Evolutionary conservation across 352 stramenopile genomes (phyloP), one percentile per base, ranked within the genome.

Genomic region (Aphanomyces invadans): DNA sequence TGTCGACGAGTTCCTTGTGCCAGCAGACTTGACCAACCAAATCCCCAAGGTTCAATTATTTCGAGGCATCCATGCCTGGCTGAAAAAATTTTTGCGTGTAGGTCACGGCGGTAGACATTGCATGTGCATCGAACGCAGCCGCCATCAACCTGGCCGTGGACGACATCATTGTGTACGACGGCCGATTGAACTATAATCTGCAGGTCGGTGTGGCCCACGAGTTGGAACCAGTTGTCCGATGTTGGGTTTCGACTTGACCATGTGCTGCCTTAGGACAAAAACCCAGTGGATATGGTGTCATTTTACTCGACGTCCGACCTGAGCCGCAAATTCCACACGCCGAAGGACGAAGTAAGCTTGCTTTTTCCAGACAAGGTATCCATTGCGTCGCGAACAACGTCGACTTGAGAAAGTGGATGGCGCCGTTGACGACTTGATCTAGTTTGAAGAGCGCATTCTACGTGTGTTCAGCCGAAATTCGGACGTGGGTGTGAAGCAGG

Each of bases 381-480:
- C n/a, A 54, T 21, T 28, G 19, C 19, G n/a, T n/a, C n/a, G n/a
- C n/a, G n/a, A n/a, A n/a, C 46, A 54, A 12, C 39, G 17, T 48
- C 21, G 10, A 46, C 4, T 17, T 39, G 4, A 10, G 33, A 28
- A n/a, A 44, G 4, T 21, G 0, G 2, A 56, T 21, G 32, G 5
- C 39, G 64, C 10, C 9, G 3, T 3, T 31, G 21, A n/a, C 17
- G 39, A 11, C 7, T 19, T 4, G 48, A 26, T 10, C 7, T 39
- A 92, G 81, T 93, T 90, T 73, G 82, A 93, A 74, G 84, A 93
- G 68, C 80, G 84, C 12, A 75, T 93, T 42, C 76, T 93, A 32
- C 81, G 84, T 26, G 76, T 93, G 17, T 93, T 87, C 71, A 89
- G 83, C 56, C 76, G 83, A 55, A 87, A 77, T 46, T 69, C 73